Evolutionary conservation across 495 filamentous ascomycete species (phyloP).

Genomic region (Tuber indicum): DNA sequence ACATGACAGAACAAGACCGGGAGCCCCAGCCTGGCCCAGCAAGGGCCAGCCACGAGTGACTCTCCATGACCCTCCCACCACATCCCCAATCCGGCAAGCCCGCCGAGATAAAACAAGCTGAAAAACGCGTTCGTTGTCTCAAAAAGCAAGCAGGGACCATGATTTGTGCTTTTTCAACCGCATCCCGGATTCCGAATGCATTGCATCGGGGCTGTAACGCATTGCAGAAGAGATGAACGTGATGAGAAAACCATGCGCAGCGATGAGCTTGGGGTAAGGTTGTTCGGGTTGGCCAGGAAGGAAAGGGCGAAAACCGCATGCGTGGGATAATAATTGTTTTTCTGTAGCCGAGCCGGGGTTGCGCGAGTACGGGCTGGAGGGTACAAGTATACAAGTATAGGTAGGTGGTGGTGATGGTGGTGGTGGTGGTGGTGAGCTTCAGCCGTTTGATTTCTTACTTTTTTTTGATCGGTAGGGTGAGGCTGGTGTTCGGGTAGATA

Average conservation of each 20-base stretch:
- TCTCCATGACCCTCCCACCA: background rate
- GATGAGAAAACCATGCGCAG: background rate
- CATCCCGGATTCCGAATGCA: conserved; percentile 9
- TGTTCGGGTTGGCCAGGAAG: background rate
- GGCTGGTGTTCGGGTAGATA: background rate
- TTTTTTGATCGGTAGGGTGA: background rate
- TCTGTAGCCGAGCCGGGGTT: background rate
- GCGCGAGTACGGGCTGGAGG: background rate
- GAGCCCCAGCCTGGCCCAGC: background rate
- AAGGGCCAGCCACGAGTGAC: background rate
- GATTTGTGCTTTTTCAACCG: conserved; percentile 28
- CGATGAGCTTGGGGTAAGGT: background rate
- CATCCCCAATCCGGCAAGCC: background rate
- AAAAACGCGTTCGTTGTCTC: background rate
- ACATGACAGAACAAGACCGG: background rate
- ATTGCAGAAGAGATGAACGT: background rate
- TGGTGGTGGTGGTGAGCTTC: background rate
- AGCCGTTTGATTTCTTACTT: background rate
- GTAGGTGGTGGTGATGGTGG: background rate
- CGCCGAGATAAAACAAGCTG: background rate
- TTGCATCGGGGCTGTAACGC: background rate
- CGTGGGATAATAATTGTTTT: background rate
- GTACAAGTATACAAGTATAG: too few relatives aligned
- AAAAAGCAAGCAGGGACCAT: conserved; percentile 21
- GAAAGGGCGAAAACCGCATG: background rate